Conservation (phyloP, 495 filamentous ascomycete species). For the Penicillium psychrofluorescens region DNA sequence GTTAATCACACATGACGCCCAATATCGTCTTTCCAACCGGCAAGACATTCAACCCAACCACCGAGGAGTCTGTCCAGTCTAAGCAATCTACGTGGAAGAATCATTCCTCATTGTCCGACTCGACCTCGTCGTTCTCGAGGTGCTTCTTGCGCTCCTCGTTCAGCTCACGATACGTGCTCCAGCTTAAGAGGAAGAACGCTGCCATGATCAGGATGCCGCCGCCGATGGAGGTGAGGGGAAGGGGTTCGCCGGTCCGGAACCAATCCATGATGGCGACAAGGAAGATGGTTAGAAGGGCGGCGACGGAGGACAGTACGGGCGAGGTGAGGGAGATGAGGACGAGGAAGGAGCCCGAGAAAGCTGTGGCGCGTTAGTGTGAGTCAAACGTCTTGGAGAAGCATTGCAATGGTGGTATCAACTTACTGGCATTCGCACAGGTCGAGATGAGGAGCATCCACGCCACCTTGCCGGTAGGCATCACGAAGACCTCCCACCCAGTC, state of each 20-base stretch:
- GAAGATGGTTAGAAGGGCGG: slow-evolving; percentile 91
- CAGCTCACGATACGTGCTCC: slow-evolving; percentile 90
- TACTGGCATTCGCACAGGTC: slow-evolving; percentile 75
- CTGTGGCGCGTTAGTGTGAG: slow-evolving; percentile 14
- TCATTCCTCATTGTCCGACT: slow-evolving; percentile 37
- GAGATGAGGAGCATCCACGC: slow-evolving; percentile 74
- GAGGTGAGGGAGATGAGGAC: slow-evolving; percentile 87
- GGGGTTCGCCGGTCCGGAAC: slow-evolving; percentile 65
- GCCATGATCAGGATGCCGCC: slow-evolving; percentile 83
- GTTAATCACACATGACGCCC: no score
- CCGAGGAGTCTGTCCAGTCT: no score
- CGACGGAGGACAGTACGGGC: slow-evolving; percentile 85
- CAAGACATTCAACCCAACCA: no score
- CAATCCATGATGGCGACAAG: slow-evolving; percentile 89
- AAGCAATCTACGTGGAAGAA: no score
- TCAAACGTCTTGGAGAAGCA: no score
- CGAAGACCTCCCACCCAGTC: slow-evolving; percentile 72
- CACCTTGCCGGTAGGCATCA: slow-evolving; percentile 65
- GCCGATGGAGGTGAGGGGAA: slow-evolving; percentile 64
- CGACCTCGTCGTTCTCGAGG: slow-evolving; percentile 31
- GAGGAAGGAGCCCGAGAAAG: slow-evolving; percentile 89
- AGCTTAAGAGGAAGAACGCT: slow-evolving; percentile 80
- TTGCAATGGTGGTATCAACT: slow-evolving; percentile 15
- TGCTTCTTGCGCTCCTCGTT: slow-evolving; percentile 67
- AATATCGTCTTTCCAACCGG: no score